Base-by-base conservation (phyloP, 192 early-diverging fungal genomes). In the Rhizophagus clarus region DNA sequence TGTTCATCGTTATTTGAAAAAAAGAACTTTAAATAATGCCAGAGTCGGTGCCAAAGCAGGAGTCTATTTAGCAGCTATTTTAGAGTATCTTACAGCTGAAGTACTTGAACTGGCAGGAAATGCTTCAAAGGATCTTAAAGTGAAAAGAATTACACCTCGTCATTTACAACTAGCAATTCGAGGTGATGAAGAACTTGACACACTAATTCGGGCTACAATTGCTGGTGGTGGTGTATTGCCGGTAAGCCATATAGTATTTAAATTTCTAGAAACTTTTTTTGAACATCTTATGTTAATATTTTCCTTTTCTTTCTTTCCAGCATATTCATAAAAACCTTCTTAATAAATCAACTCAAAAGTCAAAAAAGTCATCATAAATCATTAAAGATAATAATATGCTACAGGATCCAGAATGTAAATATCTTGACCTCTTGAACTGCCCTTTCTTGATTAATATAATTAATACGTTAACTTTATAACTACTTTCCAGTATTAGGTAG, bases 51-150 rank as follows among this genome's bases (percentile, higher is more conserved):
- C 95, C 76, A 95, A 95, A 79, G 96, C 96, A 9, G 94, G 95
- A 12, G 95, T 97, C 0, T 97, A 97, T 84, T 91, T 91, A 74
- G 95, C 96, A 15, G 96, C 96, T 10, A 93, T 97, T 79, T 87
- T 97, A 29, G 96, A 97, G 88, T 97, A 97, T 84, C 87, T 97
- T 64, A 94, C 95, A 26, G 96, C 96, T 14, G 96, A 97, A 87
- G 94, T 97, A 5, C 88, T 97, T 40, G 96, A 97, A 85, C 89
- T 97, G 79, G 95, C 96, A 64, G 96, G 96, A 28, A 97, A 97
- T 85, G 96, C 96, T 6, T 93, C 95, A 60, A 95, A 94, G 81
- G 96, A 97, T 77, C 84, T 96, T 28, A 96, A 96, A 82, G 93
- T 95, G 64, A 97, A 96, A 86, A 89, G 96, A 75, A 97, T 97